Conservation (phyloP, 2,329 filamentous ascomycete genomes). For the Fusarium sp. region DNA sequence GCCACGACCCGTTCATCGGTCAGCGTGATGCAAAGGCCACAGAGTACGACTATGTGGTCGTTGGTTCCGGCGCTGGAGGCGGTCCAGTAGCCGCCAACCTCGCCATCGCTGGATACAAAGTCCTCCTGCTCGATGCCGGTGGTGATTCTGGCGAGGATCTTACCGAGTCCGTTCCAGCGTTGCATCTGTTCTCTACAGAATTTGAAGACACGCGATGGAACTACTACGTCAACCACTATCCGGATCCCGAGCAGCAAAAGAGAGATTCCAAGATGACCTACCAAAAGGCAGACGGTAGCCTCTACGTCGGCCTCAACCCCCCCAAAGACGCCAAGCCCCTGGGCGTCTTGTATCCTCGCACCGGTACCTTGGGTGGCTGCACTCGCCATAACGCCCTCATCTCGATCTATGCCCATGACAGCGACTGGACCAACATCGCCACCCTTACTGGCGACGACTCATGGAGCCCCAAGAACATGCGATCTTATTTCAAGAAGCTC, state of each 20-base stretch:
- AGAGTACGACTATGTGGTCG: constrained; percentile 66
- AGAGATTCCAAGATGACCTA: constrained; percentile 60
- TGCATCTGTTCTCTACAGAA: constrained; percentile 42
- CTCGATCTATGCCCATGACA: constrained; percentile 51
- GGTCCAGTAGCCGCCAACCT: constrained; percentile 64
- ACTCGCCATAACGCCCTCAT: constrained; percentile 51
- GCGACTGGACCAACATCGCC: constrained; percentile 54
- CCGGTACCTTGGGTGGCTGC: constrained; percentile 55
- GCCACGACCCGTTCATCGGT: constrained; percentile 20
- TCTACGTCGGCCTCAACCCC: constrained; percentile 48
- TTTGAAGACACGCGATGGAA: constrained; percentile 57
- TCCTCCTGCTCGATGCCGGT: constrained; percentile 67
- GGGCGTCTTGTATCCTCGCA: constrained; percentile 56
- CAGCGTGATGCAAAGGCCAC: constrained; percentile 7
- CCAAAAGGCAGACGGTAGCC: constrained; percentile 47
- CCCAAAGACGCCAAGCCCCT: constrained; percentile 50
- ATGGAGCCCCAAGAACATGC: constrained; percentile 55
- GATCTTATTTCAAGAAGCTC: constrained; percentile 52
- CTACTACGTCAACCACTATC: constrained; percentile 70
- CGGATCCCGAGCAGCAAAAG: constrained; percentile 56
- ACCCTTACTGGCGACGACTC: constrained; percentile 54
- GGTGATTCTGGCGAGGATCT: constrained; percentile 58
- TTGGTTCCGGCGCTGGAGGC: constrained; percentile 66
- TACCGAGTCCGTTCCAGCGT: constrained; percentile 44
- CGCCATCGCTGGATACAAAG: constrained; percentile 63